Base-by-base conservation (phyloP, 148 eudicot genomes). In the Drosera capensis region DNA sequence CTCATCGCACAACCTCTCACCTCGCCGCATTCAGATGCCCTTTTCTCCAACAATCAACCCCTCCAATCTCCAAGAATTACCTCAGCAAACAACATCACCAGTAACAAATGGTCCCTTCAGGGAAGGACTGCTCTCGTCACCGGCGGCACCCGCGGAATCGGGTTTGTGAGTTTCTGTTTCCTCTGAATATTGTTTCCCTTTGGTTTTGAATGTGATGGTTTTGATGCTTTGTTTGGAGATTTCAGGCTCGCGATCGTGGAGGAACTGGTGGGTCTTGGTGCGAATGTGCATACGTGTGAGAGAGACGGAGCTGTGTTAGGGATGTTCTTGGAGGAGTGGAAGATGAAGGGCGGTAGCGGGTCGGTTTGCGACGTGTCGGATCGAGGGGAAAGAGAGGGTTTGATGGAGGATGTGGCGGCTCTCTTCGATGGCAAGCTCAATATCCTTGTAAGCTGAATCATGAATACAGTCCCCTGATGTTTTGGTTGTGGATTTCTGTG, bases 91-190 rank as follows among this genome's bases (percentile, higher is more conserved):
- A 29, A 29, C 35, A 29, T 29, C 35, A 29, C 7, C 35, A 29
- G 12, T 12, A 29, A 29, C 41, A 59, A 67, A 43, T 70, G 74
- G 74, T 70, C 74, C 55, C 74, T 70, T 43, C 36, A 52, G 6
- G 74, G 74, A 13, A 71, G 42, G 74, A 64, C 79, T 3, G 85
- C 85, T 49, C 77, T 78, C 9, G 85, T 78, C 55, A 78, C 85
- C 28, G 86, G 81, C 36, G 86, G 86, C 59, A 75, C 79, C 29
- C 74, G 86, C 20, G 86, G 86, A 41, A 79, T 74, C 39, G 86
- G 86, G 86, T 74, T 31, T 26, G 7, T 21, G 23, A 37, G n/a
- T 28, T 34, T 44, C 19, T 37, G 44, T 31, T 23, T 9, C 23
- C 23, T 15, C 42, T 7, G n/a, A n/a, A n/a, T n/a, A n/a, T n/a